Evolutionary conservation across 2,329 filamentous ascomycete genomes (phyloP).

Genomic region (Pseudocercospora eumusae): DNA sequence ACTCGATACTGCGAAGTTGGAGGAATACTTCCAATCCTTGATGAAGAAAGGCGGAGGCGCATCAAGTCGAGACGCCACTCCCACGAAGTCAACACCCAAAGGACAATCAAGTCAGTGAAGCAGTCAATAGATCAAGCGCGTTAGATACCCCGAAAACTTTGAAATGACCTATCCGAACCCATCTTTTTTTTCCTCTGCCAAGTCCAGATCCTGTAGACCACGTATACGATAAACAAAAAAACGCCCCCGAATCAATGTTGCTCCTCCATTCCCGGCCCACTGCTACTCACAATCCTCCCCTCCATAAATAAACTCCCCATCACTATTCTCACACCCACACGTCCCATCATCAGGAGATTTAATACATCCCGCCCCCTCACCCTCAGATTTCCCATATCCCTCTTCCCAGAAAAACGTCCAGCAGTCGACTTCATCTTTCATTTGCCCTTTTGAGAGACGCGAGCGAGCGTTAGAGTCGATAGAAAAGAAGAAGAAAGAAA

Average conservation of each 20-base stretch:
- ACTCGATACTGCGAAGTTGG: slow-evolving; percentile 54
- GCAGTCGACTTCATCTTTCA: slow-evolving; percentile 39
- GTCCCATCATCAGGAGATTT: slow-evolving; percentile 42
- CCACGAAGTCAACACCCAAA: slow-evolving; percentile 17
- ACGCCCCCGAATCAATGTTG: too few species aligned
- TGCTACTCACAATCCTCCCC: slow-evolving; percentile 18
- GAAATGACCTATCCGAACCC: not conserved
- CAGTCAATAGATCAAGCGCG: not conserved
- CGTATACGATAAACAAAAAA: too few species aligned
- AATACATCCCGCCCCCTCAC: slow-evolving; percentile 45
- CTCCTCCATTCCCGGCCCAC: too few species aligned
- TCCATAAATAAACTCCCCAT: slow-evolving; percentile 44
- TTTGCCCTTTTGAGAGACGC: too few species aligned
- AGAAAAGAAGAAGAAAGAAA: too few species aligned
- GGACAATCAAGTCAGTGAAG: not conserved
- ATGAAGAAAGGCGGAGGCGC: slow-evolving; percentile 54
- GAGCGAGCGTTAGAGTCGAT: too few species aligned
- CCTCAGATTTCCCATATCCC: slow-evolving; percentile 34
- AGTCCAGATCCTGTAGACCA: too few species aligned
- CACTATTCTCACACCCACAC: slow-evolving; percentile 48
- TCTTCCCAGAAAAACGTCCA: slow-evolving; percentile 46
- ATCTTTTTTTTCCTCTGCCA: not conserved
- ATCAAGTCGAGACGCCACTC: slow-evolving; percentile 24
- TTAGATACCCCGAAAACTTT: not conserved
- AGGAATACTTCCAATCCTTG: slow-evolving; percentile 61